phyloP scores from a whole-genome alignment of 352 stramenopile genomes.

The Phytophthora melonis region DNA sequence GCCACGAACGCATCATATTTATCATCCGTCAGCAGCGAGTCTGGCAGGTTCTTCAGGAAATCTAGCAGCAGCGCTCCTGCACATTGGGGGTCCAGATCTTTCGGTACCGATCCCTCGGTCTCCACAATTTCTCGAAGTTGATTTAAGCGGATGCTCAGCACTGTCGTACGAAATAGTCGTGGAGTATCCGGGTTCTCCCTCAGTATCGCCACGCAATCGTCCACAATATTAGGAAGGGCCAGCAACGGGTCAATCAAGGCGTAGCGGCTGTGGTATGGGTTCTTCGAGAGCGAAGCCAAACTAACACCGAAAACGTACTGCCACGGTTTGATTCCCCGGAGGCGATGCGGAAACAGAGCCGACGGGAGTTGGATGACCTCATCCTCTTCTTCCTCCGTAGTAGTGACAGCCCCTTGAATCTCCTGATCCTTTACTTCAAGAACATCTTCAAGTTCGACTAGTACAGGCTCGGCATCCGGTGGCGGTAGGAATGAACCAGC shows the following conservation, averaged over 20 bases:
- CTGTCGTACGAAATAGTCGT: constrained; percentile 82
- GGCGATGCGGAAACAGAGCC: constrained; percentile 71
- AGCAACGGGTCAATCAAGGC: constrained; percentile 81
- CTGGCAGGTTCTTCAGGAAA: constrained; percentile 81
- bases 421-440: constrained; percentile 17
- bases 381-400: constrained; percentile 27
- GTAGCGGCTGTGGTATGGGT: constrained; percentile 83
- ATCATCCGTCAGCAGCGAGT: constrained; percentile 78
- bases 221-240: constrained; percentile 78
- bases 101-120: constrained; percentile 64
- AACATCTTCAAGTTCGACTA: constrained; percentile 26
- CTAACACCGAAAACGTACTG: constrained; percentile 86
- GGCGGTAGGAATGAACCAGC: constrained; percentile 37
- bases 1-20: constrained; percentile 87
- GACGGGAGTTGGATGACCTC: constrained; percentile 61
- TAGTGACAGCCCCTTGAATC: constrained; percentile 19
- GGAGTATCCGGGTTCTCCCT: constrained; percentile 68
- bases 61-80: constrained; percentile 79
- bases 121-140: constrained; percentile 82
- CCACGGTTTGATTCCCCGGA: constrained; percentile 85
- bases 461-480: constrained; percentile 18
- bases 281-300: constrained; percentile 77
- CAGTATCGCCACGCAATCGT: constrained; percentile 81
- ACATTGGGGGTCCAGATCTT: constrained; percentile 69
- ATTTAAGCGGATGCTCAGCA: constrained; percentile 74